Percentiles rank a stretch among this genome's conserved stretches.
These are phyloP conservation scores for Gentiana straminea DNA, from an alignment of 257 asterid genomes.

Conservation along the genomic window DNA sequence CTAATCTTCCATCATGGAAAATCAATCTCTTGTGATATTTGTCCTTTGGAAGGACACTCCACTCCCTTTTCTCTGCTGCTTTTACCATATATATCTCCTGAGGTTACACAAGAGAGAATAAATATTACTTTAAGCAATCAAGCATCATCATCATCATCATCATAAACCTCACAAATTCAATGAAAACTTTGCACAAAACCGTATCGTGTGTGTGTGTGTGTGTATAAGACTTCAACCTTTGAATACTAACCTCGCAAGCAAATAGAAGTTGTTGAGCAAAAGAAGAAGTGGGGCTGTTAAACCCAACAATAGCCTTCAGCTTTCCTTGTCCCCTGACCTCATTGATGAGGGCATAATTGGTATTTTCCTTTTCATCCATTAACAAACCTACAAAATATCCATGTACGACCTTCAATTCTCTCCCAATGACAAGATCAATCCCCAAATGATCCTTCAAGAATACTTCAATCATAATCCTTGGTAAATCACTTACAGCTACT, in stretches of 20 bases:
- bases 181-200: too few relatives aligned
- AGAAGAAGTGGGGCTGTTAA: slow-evolving; percentile 4
- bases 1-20: slow-evolving; percentile 28
- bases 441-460: slow-evolving; percentile 25
- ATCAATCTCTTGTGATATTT: slow-evolving; percentile 19
- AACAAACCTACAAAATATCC: slow-evolving; percentile 20
- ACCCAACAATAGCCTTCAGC: slow-evolving; percentile 14
- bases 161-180: background rate
- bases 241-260: slow-evolving; percentile 15
- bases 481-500: slow-evolving; percentile 14
- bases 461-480: slow-evolving; percentile 8
- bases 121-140: too few relatives aligned
- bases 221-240: too few relatives aligned
- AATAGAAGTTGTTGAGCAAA: slow-evolving; percentile 6
- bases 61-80: slow-evolving; percentile 14
- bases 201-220: too few relatives aligned
- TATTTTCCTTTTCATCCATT: slow-evolving; percentile 17
- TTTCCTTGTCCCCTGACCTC: slow-evolving; percentile 12
- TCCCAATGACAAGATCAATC: slow-evolving; percentile 23
- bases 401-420: too few relatives aligned
- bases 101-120: background rate
- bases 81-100: slow-evolving; percentile 23
- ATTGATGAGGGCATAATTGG: background rate
- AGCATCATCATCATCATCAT: background rate
- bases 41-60: slow-evolving; percentile 19